Percentiles rank a stretch among this genome's conserved stretches.
Conservation (phyloP, 208 protist species). For the Leishmania turanica region DNA sequence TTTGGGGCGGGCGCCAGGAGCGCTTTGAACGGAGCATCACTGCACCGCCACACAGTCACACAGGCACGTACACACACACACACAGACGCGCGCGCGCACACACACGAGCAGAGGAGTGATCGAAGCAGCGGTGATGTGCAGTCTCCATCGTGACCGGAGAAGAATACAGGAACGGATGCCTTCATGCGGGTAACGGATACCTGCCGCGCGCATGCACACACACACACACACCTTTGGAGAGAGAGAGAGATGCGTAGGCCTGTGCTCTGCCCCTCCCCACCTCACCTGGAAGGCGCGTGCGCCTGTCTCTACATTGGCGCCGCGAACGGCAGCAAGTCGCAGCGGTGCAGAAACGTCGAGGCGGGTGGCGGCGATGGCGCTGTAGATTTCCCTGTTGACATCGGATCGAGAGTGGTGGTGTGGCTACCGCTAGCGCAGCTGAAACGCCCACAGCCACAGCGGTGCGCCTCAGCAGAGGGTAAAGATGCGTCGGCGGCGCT, state of each 20-base stretch:
- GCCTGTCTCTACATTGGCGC: slow-evolving; percentile 1
- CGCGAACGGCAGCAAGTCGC: slow-evolving; percentile 16
- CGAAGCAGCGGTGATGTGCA: neutral
- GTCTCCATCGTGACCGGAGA: neutral
- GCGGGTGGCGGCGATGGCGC: neutral
- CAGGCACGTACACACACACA: too few relatives aligned
- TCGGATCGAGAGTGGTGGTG: neutral
- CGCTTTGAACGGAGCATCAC: neutral
- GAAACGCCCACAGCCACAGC: neutral
- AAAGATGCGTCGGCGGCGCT: neutral
- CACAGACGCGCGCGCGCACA: too few relatives aligned
- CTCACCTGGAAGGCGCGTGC: neutral
- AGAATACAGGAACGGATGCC: neutral
- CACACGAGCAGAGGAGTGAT: neutral
- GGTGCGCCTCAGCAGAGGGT: neutral
- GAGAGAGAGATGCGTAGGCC: neutral
- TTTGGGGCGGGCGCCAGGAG: too few relatives aligned
- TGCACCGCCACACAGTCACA: neutral
- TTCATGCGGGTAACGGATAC: neutral
- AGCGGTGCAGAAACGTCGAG: slow-evolving; percentile 9
- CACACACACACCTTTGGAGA: neutral
- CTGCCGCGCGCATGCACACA: neutral
- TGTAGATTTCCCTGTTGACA: neutral
- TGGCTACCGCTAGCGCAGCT: neutral
- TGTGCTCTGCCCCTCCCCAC: neutral